Evolutionary conservation across 2,329 filamentous ascomycete genomes (phyloP), one percentile per base, ranked within the genome.

Genomic region (Claviceps digitariae): DNA sequence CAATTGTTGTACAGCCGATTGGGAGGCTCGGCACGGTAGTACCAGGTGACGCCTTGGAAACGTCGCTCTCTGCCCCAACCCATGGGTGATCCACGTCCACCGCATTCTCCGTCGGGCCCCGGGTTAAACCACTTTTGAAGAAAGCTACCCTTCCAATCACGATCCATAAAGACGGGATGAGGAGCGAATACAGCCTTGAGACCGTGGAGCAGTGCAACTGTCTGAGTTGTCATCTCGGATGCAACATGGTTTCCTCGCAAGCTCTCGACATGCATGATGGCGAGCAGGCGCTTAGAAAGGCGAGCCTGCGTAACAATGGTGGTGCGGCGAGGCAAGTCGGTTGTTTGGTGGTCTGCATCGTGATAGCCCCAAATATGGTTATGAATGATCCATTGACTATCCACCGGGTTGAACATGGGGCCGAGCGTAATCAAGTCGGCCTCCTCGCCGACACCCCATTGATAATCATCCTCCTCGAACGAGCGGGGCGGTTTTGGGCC

Each of bases 291-390:
- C 63, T 82, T 84, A 17, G 86, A 90, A 8, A 88, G 72, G 51
- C 87, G 81, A 1, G 84, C 83, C 57, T 88, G 84, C 0, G 86
- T 90, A 56, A 89, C 82, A 61, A 90, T 86, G n/a, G 86, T 86
- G 12, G 83, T 81, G 55, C 87, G 80, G 52, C 86, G 81, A 13
- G 86, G 85, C 1, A 86, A 77, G 46, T 82, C 74, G 46, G 71
- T 69, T 27, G 74, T 73, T 15, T 66, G 62, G 60, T 79, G 75
- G 9, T 66, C 68, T 17, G 67, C 65, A 57, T 79, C 73, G 52
- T 66, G 71, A 69, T 85, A 89, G 43, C 83, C 83, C 69, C 82
- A 86, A 25, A 86, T 74, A 58, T 87, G 81, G 59, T 81, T 74
- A 50, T 74, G 74, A 63, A 86, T 83, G 31, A 87, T 77, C 86